These are phyloP conservation scores for Globisporangium solare DNA, from an alignment of 352 stramenopile genomes.

Conservation along the genomic window DNA sequence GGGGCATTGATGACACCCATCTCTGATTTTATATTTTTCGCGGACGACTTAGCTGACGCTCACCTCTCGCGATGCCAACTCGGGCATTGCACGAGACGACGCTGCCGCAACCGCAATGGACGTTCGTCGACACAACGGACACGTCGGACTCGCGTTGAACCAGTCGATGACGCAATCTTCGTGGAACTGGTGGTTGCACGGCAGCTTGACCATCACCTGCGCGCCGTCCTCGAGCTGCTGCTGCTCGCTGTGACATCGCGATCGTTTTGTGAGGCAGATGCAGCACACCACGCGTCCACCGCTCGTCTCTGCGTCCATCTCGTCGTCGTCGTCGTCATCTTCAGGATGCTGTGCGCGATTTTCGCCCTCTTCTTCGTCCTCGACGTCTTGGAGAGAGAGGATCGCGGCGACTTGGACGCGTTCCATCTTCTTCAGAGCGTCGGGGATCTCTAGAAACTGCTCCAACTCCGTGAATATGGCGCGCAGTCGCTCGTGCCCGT, in stretches of 20 bases:
- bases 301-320: constrained; percentile 1
- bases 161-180: constrained; percentile 77
- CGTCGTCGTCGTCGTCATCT: constrained; percentile 17
- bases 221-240: constrained; percentile 13
- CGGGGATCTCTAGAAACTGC: constrained; percentile 45
- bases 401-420: constrained; percentile 40
- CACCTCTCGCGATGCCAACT: background rate
- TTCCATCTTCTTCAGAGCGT: constrained; percentile 48
- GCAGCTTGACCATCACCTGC: constrained; percentile 50
- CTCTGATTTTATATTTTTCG: no score
- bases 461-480: constrained; percentile 33
- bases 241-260: constrained; percentile 10
- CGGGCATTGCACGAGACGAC: background rate
- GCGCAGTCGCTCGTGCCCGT: constrained; percentile 11
- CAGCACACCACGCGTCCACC: constrained; percentile 3
- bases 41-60: background rate
- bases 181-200: constrained; percentile 66
- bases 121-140: constrained; percentile 47
- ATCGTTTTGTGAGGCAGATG: constrained; percentile 5
- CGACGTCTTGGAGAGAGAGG: constrained; percentile 49
- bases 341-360: background rate
- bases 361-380: constrained; percentile 2
- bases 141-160: constrained; percentile 68
- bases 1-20: no score
- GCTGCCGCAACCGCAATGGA: background rate